These are phyloP conservation scores for Cercospora sp. DNA, from an alignment of 2,329 filamentous ascomycete species.

Conservation along the genomic window DNA sequence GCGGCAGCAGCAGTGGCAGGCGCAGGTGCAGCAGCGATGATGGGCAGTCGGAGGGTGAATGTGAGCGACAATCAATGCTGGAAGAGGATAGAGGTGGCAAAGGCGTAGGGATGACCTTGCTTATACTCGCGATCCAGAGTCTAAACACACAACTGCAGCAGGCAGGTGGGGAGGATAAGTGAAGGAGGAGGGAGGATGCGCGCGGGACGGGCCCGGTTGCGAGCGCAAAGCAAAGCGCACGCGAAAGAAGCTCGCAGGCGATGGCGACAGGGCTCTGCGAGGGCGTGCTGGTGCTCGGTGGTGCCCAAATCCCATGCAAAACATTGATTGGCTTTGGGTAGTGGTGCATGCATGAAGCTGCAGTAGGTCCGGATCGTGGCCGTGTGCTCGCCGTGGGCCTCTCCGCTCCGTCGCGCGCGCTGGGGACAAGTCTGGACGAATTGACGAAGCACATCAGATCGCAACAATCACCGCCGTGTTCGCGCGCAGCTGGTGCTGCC, in stretches of 20 bases:
- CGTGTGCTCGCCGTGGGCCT: constrained; percentile 14
- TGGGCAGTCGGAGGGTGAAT: constrained; percentile 1
- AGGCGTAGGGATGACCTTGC: constrained; percentile 37
- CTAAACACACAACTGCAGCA: constrained; percentile 3
- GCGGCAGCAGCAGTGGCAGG: constrained; percentile 11
- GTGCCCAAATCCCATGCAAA: constrained; percentile 1
- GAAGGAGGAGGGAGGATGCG: neutral
- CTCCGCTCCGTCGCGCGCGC: constrained; percentile 10
- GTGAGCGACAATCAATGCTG: constrained; percentile 36
- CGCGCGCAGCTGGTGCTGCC: neutral
- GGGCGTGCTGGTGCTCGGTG: constrained; percentile 7
- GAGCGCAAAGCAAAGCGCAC: neutral
- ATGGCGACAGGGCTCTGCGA: neutral
- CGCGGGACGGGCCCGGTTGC: constrained; percentile 9
- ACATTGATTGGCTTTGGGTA: constrained; percentile 17
- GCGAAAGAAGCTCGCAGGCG: neutral
- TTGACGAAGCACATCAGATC: neutral
- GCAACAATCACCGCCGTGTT: neutral
- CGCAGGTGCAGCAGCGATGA: neutral
- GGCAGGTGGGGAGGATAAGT: constrained; percentile 5
- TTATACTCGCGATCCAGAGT: constrained; percentile 26
- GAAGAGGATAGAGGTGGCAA: constrained; percentile 31
- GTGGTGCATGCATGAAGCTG: constrained; percentile 17
- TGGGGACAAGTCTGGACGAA: neutral
- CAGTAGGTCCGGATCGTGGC: constrained; percentile 17